Evolutionary conservation across 495 filamentous ascomycete genomes (phyloP).

Genomic region (Penicillium argentinense): DNA sequence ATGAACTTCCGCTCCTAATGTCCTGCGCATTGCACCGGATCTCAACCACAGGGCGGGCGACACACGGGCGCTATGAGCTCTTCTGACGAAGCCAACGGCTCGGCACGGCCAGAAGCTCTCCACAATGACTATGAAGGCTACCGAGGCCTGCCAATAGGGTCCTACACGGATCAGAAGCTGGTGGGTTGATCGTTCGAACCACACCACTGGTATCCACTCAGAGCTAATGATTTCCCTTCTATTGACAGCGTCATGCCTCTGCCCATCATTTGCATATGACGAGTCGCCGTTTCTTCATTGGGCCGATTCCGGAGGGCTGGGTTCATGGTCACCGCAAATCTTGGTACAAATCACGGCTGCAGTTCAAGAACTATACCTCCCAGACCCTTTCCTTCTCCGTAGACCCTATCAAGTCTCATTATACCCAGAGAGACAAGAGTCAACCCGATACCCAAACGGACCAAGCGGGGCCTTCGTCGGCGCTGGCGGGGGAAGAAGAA

Average conservation of each 20-base stretch:
- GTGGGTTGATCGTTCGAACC: conserved; percentile 33
- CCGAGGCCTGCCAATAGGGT: conserved; percentile 42
- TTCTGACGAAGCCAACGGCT: conserved; percentile 15
- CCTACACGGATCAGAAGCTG: conserved; percentile 56
- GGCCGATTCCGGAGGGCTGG: conserved; percentile 69
- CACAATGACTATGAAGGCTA: conserved; percentile 24
- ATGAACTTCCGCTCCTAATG: conserved; percentile 6
- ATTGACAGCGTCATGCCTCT: conserved; percentile 57
- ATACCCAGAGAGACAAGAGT: conserved; percentile 35
- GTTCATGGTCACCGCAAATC: conserved; percentile 62
- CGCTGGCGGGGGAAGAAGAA: conserved; percentile 13
- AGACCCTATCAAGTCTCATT: conserved; percentile 40
- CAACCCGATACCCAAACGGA: conserved; percentile 33
- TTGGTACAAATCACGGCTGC: conserved; percentile 59
- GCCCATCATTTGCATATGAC: conserved; percentile 64
- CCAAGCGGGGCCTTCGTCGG: conserved; percentile 35
- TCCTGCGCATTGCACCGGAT: not conserved
- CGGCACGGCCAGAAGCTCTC: conserved; percentile 18
- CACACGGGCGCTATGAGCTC: conserved; percentile 32
- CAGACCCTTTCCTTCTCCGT: conserved; percentile 55
- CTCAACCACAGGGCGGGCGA: conserved; percentile 4
- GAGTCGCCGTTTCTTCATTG: conserved; percentile 64
- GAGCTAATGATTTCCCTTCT: conserved; percentile 6
- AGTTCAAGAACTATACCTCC: conserved; percentile 57
- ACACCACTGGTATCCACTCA: not conserved